Evolutionary conservation across 495 filamentous ascomycete species (phyloP).

Genomic region (Paragyromitra xinjiangensis): DNA sequence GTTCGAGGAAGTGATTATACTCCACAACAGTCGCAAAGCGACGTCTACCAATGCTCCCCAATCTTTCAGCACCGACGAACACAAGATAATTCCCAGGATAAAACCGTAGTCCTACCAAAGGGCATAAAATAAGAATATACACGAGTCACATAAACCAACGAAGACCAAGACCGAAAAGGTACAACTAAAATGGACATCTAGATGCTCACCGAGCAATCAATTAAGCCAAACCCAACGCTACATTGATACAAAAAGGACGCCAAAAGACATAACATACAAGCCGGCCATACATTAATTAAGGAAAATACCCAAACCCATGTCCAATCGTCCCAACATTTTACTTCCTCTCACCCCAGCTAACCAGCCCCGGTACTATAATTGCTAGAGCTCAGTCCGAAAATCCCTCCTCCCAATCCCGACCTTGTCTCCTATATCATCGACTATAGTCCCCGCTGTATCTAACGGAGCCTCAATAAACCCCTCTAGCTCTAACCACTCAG

Average conservation of each 20-base stretch:
- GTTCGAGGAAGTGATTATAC: not conserved
- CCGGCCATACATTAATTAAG: not conserved
- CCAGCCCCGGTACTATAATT: constrained; percentile 41
- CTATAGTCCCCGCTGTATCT: constrained; percentile 32
- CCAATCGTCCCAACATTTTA: not conserved
- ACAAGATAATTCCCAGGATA: not conserved
- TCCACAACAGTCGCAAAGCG: no score
- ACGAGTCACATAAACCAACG: not conserved
- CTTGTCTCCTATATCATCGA: constrained; percentile 15
- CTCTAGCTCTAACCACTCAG: constrained; percentile 93
- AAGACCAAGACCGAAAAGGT: not conserved
- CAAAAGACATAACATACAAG: constrained; percentile 6
- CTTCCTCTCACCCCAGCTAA: not conserved
- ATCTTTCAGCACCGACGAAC: no score
- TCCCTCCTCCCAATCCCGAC: constrained; percentile 31
- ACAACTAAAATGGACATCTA: not conserved
- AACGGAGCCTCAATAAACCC: constrained; percentile 64
- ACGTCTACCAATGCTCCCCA: no score
- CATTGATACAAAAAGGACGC: constrained; percentile 9
- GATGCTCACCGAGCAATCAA: not conserved
- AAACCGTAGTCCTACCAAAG: not conserved
- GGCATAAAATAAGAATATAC: not conserved
- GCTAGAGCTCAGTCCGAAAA: constrained; percentile 47
- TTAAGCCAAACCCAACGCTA: constrained; percentile 1
- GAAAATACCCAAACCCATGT: not conserved